Percentiles rank a stretch among this genome's conserved stretches.
Evolutionary conservation across 1,139 yeast genomes (phyloP).

Genomic region (Saccharomyces hybrid): DNA sequence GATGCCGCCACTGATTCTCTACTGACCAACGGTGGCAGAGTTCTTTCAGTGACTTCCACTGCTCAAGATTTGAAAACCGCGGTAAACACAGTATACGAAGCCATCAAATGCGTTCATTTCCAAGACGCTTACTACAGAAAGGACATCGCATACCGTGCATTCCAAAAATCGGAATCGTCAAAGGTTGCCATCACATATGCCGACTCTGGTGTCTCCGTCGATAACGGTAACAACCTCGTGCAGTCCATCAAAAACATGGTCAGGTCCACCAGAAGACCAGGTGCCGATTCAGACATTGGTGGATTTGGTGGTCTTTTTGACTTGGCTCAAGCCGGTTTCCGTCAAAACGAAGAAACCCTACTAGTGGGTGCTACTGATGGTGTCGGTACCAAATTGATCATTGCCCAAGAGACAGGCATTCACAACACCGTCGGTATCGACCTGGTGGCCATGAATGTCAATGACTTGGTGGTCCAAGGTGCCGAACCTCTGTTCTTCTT

Average conservation of each 20-base stretch:
- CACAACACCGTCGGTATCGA: conserved; percentile 98
- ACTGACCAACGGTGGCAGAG: conserved; percentile 93
- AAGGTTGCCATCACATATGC: conserved; percentile 60
- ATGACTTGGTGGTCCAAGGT: conserved; percentile 96
- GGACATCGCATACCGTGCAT: conserved; percentile 95
- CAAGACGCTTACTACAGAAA: conserved; percentile 72
- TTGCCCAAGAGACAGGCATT: conserved; percentile 82
- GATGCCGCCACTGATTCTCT: conserved; percentile 43
- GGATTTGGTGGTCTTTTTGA: conserved; percentile 98
- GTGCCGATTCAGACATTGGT: conserved; percentile 97
- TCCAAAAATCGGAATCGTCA: conserved; percentile 45
- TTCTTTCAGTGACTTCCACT: conserved; percentile 86
- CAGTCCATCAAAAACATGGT: conserved; percentile 86
- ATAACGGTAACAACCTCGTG: conserved; percentile 83
- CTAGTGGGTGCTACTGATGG: conserved; percentile 98
- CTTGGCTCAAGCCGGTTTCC: conserved; percentile 76
- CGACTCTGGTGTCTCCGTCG: conserved; percentile 95
- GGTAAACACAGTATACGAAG: conserved; percentile 76
- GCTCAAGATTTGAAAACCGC: conserved; percentile 72
- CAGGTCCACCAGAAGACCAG: conserved; percentile 89
- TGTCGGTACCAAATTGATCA: conserved; percentile 93
- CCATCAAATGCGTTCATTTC: conserved; percentile 70
- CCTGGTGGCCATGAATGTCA: conserved; percentile 97
- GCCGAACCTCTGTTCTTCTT: conserved; percentile 95
- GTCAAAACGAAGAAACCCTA: conserved; percentile 54